Base-by-base conservation (phyloP, 2,329 filamentous ascomycete genomes). In the Sporothrix inflata region DNA sequence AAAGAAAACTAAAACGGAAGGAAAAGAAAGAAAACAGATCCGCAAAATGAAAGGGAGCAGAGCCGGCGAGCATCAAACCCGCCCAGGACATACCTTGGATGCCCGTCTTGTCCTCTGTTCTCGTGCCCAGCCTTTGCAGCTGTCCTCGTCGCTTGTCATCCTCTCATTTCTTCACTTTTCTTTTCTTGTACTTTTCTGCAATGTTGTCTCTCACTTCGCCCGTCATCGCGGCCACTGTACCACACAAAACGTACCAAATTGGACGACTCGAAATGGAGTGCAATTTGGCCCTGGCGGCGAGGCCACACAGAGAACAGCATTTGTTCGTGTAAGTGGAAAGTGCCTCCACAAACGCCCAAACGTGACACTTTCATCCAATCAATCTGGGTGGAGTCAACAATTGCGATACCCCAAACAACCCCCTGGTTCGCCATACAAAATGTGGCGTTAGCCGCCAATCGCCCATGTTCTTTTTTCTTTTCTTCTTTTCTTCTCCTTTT, bases 331-430 rank as follows among this genome's bases (percentile, higher is more conserved):
- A 70, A 63, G 55, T 42, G 21, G 27, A 7, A 12, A 21, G 60
- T 19, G 12, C 55, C 38, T 42, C 60, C 60, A 63, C 60, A 63
- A 63, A 63, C 60, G 27, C 42, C 24, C 63, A 34, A 34, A 70
- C 11, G 30, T 66, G 60, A 55, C n/a, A 34, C 38, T 21, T 49
- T 61, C 63, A 11, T 68, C 71, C 61, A 70, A 70, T 70, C 69
- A 34, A 47, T 63, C 30, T 8, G 4, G 55, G 53, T 63, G 69
- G 69, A 60, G 69, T 34, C 42, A 6, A n/a, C 55, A 6, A 49
- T 49, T 61, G 69, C 69, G 69, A 61, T 69, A 53, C 49, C 45
- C 70, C 70, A 71, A 71, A 47, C 70, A 57, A 55, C 30, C 30
- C 66, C 66, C 47, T 49, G 45, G 40, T 38, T 49, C 45, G 45